Evolutionary conservation across 2,329 filamentous ascomycete species (phyloP), one percentile per base, ranked within the genome.

Genomic region (Exophiala sp.): DNA sequence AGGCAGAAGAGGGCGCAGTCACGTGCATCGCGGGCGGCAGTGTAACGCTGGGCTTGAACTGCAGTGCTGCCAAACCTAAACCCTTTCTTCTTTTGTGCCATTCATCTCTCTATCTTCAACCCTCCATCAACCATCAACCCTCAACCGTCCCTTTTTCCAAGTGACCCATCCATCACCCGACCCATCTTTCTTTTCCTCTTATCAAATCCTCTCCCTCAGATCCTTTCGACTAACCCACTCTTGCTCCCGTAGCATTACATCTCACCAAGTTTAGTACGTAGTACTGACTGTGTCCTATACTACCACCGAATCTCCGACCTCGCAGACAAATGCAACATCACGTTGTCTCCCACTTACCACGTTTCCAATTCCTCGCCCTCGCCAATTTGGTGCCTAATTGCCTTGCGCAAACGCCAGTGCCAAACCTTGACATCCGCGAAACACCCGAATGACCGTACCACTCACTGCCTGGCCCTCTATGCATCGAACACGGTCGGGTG

Each of bases 321-420:
- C 43, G 40, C 16, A 24, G 23, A 50, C 46, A 50, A 50, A 57
- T 57, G 54, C 54, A 54, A 57, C 54, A 57, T 57, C 48, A 52
- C 41, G 44, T 49, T 42, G 41, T 51, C 42, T 49, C 41, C 48
- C 27, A 27, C 14, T 29, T 48, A 29, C 43, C 54, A 51, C 50
- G 53, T 48, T 52, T 46, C 50, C 46, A 44, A 22, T 32, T 45
- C 30, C 23, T 38, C 38, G 16, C 22, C 43, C 37, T 49, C 48
- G 45, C 48, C 38, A 42, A 43, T 38, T 40, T 40, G 22, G 10
- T 38, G 19, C 46, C 34, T 51, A 44, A 48, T n/a, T 43, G 53
- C 48, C 41, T 50, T 51, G 54, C 50, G 44, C 46, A 50, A 19
- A 40, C 39, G 34, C 48, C 39, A 23, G 16, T 32, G 40, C 44